These are phyloP conservation scores for Aspergillus fischeri DNA, from an alignment of 2,329 filamentous ascomycete genomes.

Conservation along the genomic window DNA sequence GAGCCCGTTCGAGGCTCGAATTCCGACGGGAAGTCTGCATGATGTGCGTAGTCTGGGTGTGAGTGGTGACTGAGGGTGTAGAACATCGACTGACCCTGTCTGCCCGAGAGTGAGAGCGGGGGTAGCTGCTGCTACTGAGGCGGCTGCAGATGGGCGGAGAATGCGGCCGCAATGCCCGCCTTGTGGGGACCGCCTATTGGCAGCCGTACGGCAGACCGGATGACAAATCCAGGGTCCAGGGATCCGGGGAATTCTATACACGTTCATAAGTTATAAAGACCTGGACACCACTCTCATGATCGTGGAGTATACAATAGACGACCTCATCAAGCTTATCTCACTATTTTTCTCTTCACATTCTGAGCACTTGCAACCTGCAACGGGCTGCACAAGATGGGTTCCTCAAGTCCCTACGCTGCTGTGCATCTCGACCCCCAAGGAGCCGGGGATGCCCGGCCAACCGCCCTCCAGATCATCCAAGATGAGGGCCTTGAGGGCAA, in stretches of 20 bases:
- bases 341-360: neutral
- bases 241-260: neutral
- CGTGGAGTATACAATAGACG: neutral
- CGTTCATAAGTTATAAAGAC: neutral
- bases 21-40: neutral
- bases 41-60: neutral
- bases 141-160: neutral
- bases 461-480: conserved; percentile 34
- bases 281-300: neutral
- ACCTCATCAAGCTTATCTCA: neutral
- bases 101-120: neutral
- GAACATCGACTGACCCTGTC: neutral
- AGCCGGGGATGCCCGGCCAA: conserved; percentile 24
- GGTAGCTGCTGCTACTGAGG: too few species aligned
- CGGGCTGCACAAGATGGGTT: neutral
- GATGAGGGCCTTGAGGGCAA: conserved; percentile 18
- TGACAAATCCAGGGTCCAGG: neutral
- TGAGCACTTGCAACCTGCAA: neutral
- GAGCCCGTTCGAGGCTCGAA: neutral
- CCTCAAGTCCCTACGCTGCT: neutral
- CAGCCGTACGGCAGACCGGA: neutral
- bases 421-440: neutral
- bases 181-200: neutral
- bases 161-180: neutral
- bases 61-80: neutral